Evolutionary conservation across 352 stramenopile species (phyloP), one percentile per base, ranked within the genome.

Genomic region (Phytophthora fragariaefolia): DNA sequence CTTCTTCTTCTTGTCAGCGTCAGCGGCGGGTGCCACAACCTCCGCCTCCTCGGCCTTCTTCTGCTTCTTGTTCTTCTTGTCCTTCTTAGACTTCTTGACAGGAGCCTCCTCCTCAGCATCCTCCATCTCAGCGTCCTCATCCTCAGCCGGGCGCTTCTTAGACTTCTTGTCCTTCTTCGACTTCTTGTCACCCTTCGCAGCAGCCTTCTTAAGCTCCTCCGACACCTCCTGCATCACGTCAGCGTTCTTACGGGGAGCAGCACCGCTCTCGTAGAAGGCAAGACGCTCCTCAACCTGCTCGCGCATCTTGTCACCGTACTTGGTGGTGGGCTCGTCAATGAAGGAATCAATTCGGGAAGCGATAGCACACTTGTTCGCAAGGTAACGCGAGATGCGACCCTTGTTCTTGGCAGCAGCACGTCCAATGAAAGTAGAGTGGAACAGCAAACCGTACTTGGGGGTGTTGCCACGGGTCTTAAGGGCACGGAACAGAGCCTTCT

Each of bases 391-490:
- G 79, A 99, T 99, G 60, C 97, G 88, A 53, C 98, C 98, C 82
- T 99, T 99, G 90, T 99, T 99, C 87, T 99, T 99, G 63, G 97
- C 91, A 60, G 97, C 97, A 42, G 98, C 98, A 38, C 97, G 97
- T 46, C 98, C 98, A 68, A 99, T 99, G 79, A 99, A 99, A 28
- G 96, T 98, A 32, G 97, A 99, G 83, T 99, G 98, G 78, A 99
- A 99, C 61, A 99, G 98, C 48, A 99, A 83, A 62, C 98, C 98
- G 85, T 99, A 99, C 87, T 99, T 99, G 40, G 98, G 98, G 52
- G 98, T 99, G 86, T 99, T 99, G 62, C 98, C 97, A 58, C 98
- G 98, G 36, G 97, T 99, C 89, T 99, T 99, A 22, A 99, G 92
- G 23, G 98, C 98, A 43, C 98, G 94, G 88, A 99, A 99, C 27